Conservation (phyloP, 116 monocot genomes). For the Iris pallida region DNA sequence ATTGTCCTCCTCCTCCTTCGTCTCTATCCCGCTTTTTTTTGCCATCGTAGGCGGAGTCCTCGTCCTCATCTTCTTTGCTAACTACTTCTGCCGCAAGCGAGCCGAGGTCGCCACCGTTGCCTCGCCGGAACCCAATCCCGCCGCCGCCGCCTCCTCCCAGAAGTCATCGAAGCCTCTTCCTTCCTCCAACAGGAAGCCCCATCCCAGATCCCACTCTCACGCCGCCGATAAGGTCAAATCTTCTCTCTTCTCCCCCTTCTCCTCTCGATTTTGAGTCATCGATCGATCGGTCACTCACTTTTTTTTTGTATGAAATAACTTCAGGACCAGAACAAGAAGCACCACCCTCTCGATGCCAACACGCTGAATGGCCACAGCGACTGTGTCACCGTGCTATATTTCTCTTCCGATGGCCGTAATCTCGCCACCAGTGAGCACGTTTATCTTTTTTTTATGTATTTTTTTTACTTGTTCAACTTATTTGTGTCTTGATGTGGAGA, state of each 20-base stretch:
- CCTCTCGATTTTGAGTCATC: too few relatives aligned
- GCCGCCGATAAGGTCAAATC: too few relatives aligned
- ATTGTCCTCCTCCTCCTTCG: slow-evolving; percentile 27
- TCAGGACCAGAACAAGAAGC: slow-evolving; percentile 62
- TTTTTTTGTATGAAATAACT: neutral
- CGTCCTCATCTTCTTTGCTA: slow-evolving; percentile 62
- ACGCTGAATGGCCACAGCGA: slow-evolving; percentile 88
- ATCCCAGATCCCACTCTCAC: too few relatives aligned
- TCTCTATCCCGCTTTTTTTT: too few relatives aligned
- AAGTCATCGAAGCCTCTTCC: too few relatives aligned
- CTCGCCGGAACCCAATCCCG: too few relatives aligned
- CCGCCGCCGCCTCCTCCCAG: too few relatives aligned
- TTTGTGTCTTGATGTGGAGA: neutral
- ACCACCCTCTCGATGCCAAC: slow-evolving; percentile 87
- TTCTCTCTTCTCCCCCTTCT: too few relatives aligned
- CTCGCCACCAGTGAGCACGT: slow-evolving; percentile 60
- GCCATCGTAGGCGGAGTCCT: slow-evolving; percentile 57
- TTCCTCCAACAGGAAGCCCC: too few relatives aligned
- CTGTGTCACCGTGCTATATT: slow-evolving; percentile 62
- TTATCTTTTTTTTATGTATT: neutral
- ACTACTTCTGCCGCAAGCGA: slow-evolving; percentile 76
- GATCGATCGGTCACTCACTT: too few relatives aligned
- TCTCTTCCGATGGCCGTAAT: slow-evolving; percentile 76
- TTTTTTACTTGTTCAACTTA: neutral
- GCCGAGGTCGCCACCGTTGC: slow-evolving; percentile 64